These are phyloP conservation scores for Cyberlindnera maritima DNA, from an alignment of 805 yeast genomes.

Conservation along the genomic window DNA sequence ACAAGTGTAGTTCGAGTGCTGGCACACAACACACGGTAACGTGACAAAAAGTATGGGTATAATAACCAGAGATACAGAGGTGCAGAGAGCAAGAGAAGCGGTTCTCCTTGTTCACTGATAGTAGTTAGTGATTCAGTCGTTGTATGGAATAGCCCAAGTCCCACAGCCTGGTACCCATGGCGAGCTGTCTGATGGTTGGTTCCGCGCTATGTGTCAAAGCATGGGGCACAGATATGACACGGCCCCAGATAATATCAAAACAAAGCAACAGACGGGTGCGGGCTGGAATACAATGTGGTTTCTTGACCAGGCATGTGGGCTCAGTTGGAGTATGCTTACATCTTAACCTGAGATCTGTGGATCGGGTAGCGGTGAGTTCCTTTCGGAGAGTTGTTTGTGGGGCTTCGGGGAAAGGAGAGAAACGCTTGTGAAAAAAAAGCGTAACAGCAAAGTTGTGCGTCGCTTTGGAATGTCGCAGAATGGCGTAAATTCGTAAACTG, in stretches of 20 bases:
- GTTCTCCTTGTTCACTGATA: constrained; percentile 15
- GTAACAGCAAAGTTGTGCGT: constrained; percentile 10
- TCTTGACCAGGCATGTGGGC: not conserved
- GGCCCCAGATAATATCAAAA: too few species aligned
- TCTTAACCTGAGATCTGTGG: constrained; percentile 17
- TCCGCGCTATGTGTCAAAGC: constrained; percentile 5
- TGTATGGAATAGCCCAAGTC: not conserved
- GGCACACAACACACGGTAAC: constrained; percentile 7
- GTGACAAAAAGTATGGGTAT: constrained; percentile 4
- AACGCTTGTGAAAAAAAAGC: constrained; percentile 11
- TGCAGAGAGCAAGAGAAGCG: constrained; percentile 13
- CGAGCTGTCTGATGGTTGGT: not conserved
- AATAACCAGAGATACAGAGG: constrained; percentile 16
- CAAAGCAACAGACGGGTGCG: too few species aligned
- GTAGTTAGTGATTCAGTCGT: not conserved
- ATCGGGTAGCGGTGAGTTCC: constrained; percentile 8
- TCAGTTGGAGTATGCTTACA: constrained; percentile 8
- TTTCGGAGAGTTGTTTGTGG: constrained; percentile 9
- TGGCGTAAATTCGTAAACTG: not conserved
- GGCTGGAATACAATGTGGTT: too few species aligned
- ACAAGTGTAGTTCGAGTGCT: not conserved
- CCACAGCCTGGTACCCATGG: too few species aligned
- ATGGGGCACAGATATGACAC: constrained; percentile 2
- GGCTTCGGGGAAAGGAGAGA: constrained; percentile 4
- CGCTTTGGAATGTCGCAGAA: constrained; percentile 5